Percentiles rank a stretch among this genome's conserved stretches.
These are phyloP conservation scores for Leptosphaerulina australis DNA, from an alignment of 2,329 filamentous ascomycete species.

Conservation along the genomic window DNA sequence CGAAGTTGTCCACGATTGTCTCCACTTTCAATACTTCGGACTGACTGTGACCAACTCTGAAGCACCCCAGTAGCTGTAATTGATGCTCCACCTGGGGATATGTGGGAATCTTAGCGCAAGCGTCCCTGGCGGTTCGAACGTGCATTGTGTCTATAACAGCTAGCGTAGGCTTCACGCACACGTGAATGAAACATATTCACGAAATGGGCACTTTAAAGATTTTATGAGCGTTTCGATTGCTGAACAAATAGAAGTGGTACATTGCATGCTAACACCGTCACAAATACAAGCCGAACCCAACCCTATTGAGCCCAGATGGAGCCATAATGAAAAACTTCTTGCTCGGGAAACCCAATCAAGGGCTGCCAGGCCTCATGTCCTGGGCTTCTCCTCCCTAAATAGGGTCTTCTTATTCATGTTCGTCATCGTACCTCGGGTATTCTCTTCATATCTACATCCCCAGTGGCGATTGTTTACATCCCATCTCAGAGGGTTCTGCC, in stretches of 20 bases:
- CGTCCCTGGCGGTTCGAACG: too few relatives aligned
- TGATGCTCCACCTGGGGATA: too few relatives aligned
- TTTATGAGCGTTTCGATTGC: slow-evolving; percentile 9
- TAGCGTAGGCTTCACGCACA: too few relatives aligned
- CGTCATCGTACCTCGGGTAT: slow-evolving; percentile 31
- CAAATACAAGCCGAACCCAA: slow-evolving; percentile 47
- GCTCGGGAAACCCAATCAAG: slow-evolving; percentile 25
- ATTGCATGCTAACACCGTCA: slow-evolving; percentile 49
- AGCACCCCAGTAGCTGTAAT: background rate
- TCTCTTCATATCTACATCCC: slow-evolving; percentile 45
- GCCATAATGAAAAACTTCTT: slow-evolving; percentile 36
- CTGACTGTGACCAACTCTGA: background rate
- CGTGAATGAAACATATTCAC: too few relatives aligned
- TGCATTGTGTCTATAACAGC: background rate
- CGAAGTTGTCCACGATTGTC: background rate
- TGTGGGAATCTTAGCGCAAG: too few relatives aligned
- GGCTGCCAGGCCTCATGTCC: slow-evolving; percentile 26
- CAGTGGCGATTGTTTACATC: slow-evolving; percentile 28
- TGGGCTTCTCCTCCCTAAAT: slow-evolving; percentile 29
- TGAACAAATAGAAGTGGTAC: slow-evolving; percentile 37
- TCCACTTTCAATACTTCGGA: background rate
- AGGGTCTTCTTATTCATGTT: slow-evolving; percentile 22
- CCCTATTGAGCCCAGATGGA: slow-evolving; percentile 36
- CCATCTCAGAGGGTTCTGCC: slow-evolving; percentile 13
- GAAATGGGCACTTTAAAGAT: background rate